Evolutionary conservation across 208 protist genomes (phyloP).

Genomic region (Leishmania turanica): DNA sequence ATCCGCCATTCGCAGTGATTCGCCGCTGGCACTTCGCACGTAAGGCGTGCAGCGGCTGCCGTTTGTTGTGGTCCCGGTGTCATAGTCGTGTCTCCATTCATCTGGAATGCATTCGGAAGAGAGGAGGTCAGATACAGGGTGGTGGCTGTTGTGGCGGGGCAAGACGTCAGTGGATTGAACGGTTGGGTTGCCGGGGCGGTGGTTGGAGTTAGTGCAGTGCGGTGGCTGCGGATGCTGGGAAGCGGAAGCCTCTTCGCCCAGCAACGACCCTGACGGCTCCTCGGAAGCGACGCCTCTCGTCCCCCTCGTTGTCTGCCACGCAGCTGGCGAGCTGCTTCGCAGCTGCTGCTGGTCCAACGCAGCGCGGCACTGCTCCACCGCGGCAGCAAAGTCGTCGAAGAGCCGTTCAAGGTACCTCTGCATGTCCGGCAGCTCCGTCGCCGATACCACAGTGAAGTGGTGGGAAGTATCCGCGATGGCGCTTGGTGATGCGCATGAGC

Average conservation of each 20-base stretch:
- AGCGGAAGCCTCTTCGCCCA: background rate
- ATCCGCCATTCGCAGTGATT: conserved; percentile 8
- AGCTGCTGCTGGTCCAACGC: conserved; percentile 17
- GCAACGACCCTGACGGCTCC: background rate
- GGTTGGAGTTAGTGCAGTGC: background rate
- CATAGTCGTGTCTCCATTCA: conserved; percentile 2
- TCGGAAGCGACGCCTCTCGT: background rate
- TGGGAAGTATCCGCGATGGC: background rate
- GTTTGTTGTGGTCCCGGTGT: background rate
- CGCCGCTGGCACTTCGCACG: background rate
- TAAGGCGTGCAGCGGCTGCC: background rate
- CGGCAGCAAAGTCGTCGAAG: conserved; percentile 26
- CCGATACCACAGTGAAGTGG: background rate
- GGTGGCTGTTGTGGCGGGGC: conserved; percentile 2
- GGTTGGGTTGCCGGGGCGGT: conserved; percentile 2
- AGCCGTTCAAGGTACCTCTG: conserved; percentile 13
- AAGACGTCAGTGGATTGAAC: conserved; percentile 16
- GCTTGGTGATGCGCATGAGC: background rate
- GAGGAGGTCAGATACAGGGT: conserved; percentile 1
- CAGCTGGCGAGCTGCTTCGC: background rate
- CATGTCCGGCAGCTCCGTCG: conserved; percentile 8
- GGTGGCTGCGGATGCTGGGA: background rate
- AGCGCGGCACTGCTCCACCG: conserved; percentile 22
- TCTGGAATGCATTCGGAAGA: conserved; percentile 10
- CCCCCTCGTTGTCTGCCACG: conserved; percentile 6